Conservation (phyloP, 805 yeast genomes). For the Candida wancherniae region DNA sequence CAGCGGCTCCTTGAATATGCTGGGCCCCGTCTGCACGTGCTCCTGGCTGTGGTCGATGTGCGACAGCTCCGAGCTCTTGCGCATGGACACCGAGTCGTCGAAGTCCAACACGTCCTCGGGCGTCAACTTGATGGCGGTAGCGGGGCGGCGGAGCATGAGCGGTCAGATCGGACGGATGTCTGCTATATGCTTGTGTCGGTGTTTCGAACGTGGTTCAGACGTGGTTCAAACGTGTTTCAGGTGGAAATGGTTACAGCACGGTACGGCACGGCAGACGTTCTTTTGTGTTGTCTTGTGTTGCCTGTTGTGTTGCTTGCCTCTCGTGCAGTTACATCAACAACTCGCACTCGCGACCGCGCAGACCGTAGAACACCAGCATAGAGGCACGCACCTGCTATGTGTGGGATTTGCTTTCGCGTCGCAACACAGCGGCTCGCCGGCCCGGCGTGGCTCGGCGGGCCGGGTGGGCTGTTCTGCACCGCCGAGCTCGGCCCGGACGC, state of each 20-base stretch:
- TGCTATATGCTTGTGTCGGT: no score
- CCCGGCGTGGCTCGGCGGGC: slow-evolving; percentile 1
- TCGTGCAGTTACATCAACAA: no score
- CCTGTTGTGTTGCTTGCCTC: no score
- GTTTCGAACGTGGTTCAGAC: no score
- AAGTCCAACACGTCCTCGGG: slow-evolving; percentile 62
- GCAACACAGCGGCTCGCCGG: background rate
- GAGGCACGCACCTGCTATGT: slow-evolving; percentile 10
- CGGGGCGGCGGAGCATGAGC: slow-evolving; percentile 74
- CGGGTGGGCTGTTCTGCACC: background rate
- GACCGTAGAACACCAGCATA: no score
- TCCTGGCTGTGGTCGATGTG: slow-evolving; percentile 12
- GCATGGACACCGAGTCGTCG: slow-evolving; percentile 30
- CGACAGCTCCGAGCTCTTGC: slow-evolving; percentile 9
- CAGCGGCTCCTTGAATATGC: slow-evolving; percentile 15
- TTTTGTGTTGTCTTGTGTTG: no score
- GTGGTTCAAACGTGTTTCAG: no score
- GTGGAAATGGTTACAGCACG: no score
- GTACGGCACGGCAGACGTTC: no score
- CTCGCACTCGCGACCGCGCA: no score
- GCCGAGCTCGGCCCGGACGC: slow-evolving; percentile 3
- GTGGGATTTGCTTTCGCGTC: slow-evolving; percentile 15
- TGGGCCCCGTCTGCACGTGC: slow-evolving; percentile 12
- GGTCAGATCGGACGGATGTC: no score
- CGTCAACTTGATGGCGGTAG: slow-evolving; percentile 60